Base-by-base conservation (phyloP, 768 basidiomycete species). In the Mycena metata region DNA sequence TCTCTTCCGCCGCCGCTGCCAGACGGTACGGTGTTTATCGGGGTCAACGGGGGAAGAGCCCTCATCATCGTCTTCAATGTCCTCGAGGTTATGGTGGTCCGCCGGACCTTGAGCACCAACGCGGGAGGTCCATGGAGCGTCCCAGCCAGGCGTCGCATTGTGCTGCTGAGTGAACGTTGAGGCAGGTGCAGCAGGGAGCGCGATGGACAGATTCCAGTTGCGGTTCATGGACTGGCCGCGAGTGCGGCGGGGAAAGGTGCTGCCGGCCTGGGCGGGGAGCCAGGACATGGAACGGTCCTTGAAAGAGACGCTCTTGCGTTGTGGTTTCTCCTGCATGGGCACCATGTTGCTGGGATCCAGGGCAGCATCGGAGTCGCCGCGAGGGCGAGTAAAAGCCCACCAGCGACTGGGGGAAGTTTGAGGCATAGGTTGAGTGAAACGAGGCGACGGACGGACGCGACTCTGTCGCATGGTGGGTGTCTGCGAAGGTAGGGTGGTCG, bases 341-440 rank as follows among this genome's bases (percentile, higher is more conserved):
- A 21, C 65, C 60, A 46, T 76, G 72, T 47, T 70, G 66, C 49
- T 65, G 64, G 45, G 74, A 71, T 61, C 52, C 24, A 39, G 30
- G 16, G 65, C 41, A 5, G 62, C 52, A 52, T 76, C 62, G 74
- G 71, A 62, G 68, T 70, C 58, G 66, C 75, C 49, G 77, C 89
- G 86, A 51, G 89, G 88, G 43, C 88, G 85, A 30, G 88, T 88
- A 77, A 94, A 93, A 0, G 91, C 80, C 89, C 89, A 92, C 93
- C 93, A 94, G 56, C 88, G 87, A 65, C 88, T 89, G 47, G 77
- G 80, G 69, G 76, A n/a, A 76, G 67, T 82, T 77, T 54, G 82
- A 75, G 67, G 75, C 78, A 78, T 76, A 84, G 15, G 89, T 88
- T 55, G 84, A 80, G 64, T 84, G 84, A 17, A 90, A 90, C 33